Conservation (phyloP, 768 basidiomycete genomes). For the Daedaleopsis sinensis region DNA sequence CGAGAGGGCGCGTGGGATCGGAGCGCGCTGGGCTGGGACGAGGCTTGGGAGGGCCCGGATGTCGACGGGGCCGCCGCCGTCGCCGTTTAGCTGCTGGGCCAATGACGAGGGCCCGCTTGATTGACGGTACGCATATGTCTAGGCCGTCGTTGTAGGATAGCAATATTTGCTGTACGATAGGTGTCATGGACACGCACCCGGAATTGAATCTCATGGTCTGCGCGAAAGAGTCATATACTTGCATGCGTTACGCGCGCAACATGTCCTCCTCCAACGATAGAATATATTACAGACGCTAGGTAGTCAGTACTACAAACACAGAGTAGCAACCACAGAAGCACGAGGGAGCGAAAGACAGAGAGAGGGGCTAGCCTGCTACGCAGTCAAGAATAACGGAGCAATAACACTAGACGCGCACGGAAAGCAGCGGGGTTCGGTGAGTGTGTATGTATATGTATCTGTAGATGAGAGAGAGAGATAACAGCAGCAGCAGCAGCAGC, state of each 20-base stretch:
- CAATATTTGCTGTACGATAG: neutral
- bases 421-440: too few relatives aligned
- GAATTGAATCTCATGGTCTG: too few relatives aligned
- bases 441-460: too few relatives aligned
- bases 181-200: too few relatives aligned
- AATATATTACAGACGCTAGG: slow-evolving; percentile 9
- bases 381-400: neutral
- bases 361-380: neutral
- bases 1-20: slow-evolving; percentile 53
- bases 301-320: slow-evolving; percentile 6
- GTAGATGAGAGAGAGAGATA: too few relatives aligned
- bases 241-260: neutral
- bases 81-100: too few relatives aligned
- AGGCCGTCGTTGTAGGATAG: neutral
- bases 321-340: neutral
- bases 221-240: too few relatives aligned
- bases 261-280: neutral
- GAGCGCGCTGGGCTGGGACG: slow-evolving; percentile 63
- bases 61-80: too few relatives aligned
- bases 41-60: slow-evolving; percentile 50
- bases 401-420: neutral
- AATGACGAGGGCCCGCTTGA: too few relatives aligned
- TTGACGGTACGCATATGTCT: neutral
- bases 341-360: neutral
- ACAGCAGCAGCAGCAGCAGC: neutral